phyloP scores from a whole-genome alignment of 495 filamentous ascomycete genomes.

The Talaromyces wortmannii region DNA sequence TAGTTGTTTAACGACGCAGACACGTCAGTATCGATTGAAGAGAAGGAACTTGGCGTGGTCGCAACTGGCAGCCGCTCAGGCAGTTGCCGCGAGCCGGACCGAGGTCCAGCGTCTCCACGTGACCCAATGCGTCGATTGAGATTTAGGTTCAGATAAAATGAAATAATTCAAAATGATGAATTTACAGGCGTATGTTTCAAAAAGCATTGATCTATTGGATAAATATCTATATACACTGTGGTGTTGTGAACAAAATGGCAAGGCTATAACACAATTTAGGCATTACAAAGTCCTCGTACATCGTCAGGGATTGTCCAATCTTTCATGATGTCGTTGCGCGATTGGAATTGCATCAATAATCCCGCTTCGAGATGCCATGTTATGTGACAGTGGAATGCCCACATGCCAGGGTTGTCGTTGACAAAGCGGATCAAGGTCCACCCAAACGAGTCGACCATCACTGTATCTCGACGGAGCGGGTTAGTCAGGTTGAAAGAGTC shows the following conservation, averaged over 20 bases:
- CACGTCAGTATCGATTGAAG: not conserved
- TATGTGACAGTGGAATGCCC: conserved; percentile 48
- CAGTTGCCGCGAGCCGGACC: not conserved
- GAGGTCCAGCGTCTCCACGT: not conserved
- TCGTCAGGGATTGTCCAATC: not conserved
- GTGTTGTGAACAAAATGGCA: not conserved
- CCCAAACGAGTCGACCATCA: conserved; percentile 27
- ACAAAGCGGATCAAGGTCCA: conserved; percentile 48
- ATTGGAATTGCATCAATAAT: conserved; percentile 49
- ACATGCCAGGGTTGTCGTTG: conserved; percentile 41
- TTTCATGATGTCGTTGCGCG: conserved; percentile 1
- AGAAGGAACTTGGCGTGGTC: not conserved
- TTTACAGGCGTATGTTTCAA: too few relatives aligned
- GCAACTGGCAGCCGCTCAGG: not conserved
- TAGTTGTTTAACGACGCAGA: conserved; percentile 6
- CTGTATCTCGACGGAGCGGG: conserved; percentile 33
- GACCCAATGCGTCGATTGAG: not conserved
- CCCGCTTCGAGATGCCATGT: conserved; percentile 40
- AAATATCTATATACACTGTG: not conserved
- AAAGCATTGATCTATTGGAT: too few relatives aligned
- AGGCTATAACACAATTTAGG: not conserved
- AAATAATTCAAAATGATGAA: too few relatives aligned
- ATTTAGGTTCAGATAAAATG: too few relatives aligned
- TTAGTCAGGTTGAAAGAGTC: conserved; percentile 37
- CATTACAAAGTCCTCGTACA: not conserved